Conservation (phyloP, 352 stramenopile species). For the Globisporangium spinosum region DNA sequence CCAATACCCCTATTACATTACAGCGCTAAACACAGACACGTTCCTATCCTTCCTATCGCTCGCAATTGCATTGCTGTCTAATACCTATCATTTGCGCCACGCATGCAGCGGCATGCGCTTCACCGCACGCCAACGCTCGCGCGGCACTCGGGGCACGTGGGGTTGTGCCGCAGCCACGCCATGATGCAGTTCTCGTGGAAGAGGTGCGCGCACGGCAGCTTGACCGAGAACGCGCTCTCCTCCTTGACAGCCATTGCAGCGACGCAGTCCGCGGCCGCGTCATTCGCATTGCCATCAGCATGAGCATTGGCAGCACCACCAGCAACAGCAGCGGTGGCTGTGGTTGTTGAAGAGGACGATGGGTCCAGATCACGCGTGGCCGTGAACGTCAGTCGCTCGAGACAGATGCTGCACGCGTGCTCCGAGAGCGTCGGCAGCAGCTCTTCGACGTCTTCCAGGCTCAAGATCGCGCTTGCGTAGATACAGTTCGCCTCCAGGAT, state of each 20-base stretch:
- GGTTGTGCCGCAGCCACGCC: slow-evolving; percentile 57
- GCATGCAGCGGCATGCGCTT: background rate
- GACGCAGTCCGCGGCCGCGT: slow-evolving; percentile 2
- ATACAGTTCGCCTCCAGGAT: slow-evolving; percentile 47
- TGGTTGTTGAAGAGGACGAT: background rate
- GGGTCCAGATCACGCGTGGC: slow-evolving; percentile 23
- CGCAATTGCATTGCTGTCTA: no score
- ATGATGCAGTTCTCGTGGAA: slow-evolving; percentile 74
- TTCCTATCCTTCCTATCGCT: no score
- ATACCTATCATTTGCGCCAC: no score
- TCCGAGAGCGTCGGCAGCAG: slow-evolving; percentile 30
- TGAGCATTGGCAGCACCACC: background rate
- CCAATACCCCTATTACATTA: no score
- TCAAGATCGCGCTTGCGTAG: slow-evolving; percentile 58
- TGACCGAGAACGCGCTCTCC: slow-evolving; percentile 30
- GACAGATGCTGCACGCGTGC: slow-evolving; percentile 54
- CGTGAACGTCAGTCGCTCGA: slow-evolving; percentile 32
- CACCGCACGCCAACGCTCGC: slow-evolving; percentile 24
- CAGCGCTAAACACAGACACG: no score
- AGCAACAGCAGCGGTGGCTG: no score
- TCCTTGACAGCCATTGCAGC: background rate
- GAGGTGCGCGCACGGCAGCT: slow-evolving; percentile 44
- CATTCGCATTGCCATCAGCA: background rate
- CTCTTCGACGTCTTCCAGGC: slow-evolving; percentile 47
- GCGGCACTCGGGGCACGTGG: slow-evolving; percentile 58